Evolutionary conservation across 1,284 basidiomycete species (phyloP).

Genomic region (Ganoderma lucidum): DNA sequence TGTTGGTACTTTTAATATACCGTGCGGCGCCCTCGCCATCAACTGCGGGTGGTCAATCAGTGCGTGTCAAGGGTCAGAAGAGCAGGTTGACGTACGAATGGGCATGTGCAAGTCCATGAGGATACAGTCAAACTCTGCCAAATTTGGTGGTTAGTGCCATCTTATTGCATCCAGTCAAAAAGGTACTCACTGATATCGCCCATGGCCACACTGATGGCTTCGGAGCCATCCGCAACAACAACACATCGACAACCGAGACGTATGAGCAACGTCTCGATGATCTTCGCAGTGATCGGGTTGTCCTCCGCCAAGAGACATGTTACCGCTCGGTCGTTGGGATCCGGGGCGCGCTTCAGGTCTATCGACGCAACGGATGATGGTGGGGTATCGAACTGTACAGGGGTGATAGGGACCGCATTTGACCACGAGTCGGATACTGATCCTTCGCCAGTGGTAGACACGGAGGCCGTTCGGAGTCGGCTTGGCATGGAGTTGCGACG

Average conservation of each 20-base stretch:
- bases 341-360: constrained; percentile 74
- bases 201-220: constrained; percentile 96
- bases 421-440: constrained; percentile 80
- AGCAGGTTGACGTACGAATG: constrained; percentile 67
- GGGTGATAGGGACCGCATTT: constrained; percentile 60
- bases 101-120: constrained; percentile 93
- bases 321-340: constrained; percentile 80
- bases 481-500: constrained; percentile 90
- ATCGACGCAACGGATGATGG: constrained; percentile 83
- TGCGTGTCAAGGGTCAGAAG: not conserved
- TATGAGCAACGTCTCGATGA: constrained; percentile 92
- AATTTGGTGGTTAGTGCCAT: constrained; percentile 8
- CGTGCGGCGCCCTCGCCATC: constrained; percentile 92
- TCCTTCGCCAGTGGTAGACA: constrained; percentile 80
- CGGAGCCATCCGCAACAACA: constrained; percentile 94
- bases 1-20: constrained; percentile 95
- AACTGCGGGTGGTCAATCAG: constrained; percentile 54
- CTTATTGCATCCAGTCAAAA: constrained; percentile 28
- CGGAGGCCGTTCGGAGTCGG: constrained; percentile 87
- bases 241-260: constrained; percentile 94
- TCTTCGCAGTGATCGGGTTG: constrained; percentile 96
- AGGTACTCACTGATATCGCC: constrained; percentile 87
- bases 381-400: constrained; percentile 69
- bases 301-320: constrained; percentile 96
- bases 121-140: constrained; percentile 85